Evolutionary conservation across 805 yeast genomes (phyloP).

Genomic region (Naumovozyma castellii): DNA sequence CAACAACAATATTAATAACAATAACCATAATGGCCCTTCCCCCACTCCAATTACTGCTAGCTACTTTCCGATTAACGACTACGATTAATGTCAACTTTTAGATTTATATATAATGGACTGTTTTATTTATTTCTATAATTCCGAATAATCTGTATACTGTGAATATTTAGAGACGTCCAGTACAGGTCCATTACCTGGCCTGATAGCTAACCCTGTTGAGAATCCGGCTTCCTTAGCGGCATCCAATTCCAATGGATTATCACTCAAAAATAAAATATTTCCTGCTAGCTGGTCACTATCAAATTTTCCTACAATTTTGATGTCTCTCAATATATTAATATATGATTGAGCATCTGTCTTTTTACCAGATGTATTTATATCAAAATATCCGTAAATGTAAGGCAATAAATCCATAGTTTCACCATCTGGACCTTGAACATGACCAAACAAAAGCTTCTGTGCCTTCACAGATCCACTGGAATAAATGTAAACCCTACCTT

Average conservation of each 20-base stretch:
- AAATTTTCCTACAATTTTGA: too few relatives aligned
- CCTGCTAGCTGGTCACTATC: too few relatives aligned
- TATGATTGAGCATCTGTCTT: constrained; percentile 56
- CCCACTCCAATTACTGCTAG: too few relatives aligned
- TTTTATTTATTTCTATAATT: constrained; percentile 1
- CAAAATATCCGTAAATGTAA: constrained; percentile 60
- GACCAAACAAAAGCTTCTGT: constrained; percentile 64
- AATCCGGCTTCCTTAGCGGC: constrained; percentile 68
- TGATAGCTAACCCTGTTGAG: constrained; percentile 45
- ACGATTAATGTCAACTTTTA: too few relatives aligned
- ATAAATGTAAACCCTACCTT: constrained; percentile 51
- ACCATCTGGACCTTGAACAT: constrained; percentile 39
- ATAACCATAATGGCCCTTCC: too few relatives aligned
- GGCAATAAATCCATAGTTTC: constrained; percentile 42
- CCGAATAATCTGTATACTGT: constrained; percentile 4
- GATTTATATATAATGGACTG: neutral
- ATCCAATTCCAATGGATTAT: constrained; percentile 63
- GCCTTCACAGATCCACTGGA: constrained; percentile 88
- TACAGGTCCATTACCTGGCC: constrained; percentile 66
- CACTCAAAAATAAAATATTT: constrained; percentile 64
- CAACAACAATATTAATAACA: neutral
- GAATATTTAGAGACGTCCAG: constrained; percentile 2
- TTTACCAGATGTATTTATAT: constrained; percentile 74
- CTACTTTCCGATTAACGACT: too few relatives aligned
- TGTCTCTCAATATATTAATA: constrained; percentile 38